A percentile compares a stretch with the other conserved stretches of the same genome.
Evolutionary conservation across 768 basidiomycete genomes (phyloP).

Genomic region (Phlebiopsis flavidoalba): DNA sequence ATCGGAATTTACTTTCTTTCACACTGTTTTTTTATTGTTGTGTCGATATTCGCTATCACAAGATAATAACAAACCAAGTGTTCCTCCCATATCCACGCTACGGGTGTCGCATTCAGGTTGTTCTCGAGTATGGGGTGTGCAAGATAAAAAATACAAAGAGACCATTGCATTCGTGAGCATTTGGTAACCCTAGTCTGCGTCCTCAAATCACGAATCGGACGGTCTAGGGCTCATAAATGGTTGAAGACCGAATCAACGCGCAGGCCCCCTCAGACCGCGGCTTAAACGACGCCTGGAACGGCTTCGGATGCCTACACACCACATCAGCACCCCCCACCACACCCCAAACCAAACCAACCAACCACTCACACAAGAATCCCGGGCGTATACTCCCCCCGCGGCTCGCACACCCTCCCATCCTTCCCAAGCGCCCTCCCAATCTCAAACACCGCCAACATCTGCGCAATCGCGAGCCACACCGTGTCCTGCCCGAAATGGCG

Average conservation of each 20-base stretch:
- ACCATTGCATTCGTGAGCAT: too few species aligned
- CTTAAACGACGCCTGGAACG: constrained; percentile 17
- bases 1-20: too few species aligned
- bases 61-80: too few species aligned
- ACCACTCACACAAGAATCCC: constrained; percentile 10
- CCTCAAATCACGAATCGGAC: too few species aligned
- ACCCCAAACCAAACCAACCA: background rate
- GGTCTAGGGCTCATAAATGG: background rate
- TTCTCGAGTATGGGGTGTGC: too few species aligned
- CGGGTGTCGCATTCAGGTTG: too few species aligned
- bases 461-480: constrained; percentile 16
- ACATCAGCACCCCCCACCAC: background rate
- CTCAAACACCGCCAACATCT: constrained; percentile 16
- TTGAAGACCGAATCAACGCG: constrained; percentile 23
- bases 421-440: constrained; percentile 13
- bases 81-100: too few species aligned
- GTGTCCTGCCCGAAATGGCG: constrained; percentile 16
- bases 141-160: too few species aligned
- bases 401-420: constrained; percentile 9
- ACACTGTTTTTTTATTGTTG: too few species aligned
- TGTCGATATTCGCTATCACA: too few species aligned
- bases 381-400: background rate
- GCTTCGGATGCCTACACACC: constrained; percentile 9
- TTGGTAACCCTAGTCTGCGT: too few species aligned
- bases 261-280: constrained; percentile 23